phyloP scores from a whole-genome alignment of 164 flowering plant genomes.

The Nymphaea colorata region DNA sequence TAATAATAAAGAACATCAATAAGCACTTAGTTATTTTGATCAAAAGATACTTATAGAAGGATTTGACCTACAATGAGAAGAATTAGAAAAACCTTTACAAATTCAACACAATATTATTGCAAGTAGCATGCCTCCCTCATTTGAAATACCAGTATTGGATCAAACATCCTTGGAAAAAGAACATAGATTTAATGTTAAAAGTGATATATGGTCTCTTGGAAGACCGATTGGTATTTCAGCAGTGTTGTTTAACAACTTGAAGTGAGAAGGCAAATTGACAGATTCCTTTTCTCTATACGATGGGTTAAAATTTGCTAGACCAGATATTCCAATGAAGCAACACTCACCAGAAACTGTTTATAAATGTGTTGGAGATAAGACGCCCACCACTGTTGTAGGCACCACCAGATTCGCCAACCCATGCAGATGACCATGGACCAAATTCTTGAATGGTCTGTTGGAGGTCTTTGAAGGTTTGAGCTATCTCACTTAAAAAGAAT shows the following conservation, averaged over 20 bases:
- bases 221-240: too few relatives aligned
- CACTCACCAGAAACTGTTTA: conserved; percentile 8
- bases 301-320: too few relatives aligned
- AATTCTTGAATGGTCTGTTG: conserved; percentile 17
- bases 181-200: too few relatives aligned
- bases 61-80: not conserved
- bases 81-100: not conserved
- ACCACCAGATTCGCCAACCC: conserved; percentile 11
- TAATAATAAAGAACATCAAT: not conserved
- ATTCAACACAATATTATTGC: too few relatives aligned
- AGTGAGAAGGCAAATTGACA: too few relatives aligned
- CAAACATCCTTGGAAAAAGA: too few relatives aligned
- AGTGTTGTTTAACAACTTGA: too few relatives aligned
- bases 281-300: too few relatives aligned
- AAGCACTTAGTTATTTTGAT: not conserved
- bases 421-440: conserved; percentile 48
- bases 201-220: too few relatives aligned
- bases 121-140: too few relatives aligned
- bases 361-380: conserved; percentile 6
- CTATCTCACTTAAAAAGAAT: conserved; percentile 20
- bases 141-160: too few relatives aligned
- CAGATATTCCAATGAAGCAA: not conserved
- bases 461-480: conserved; percentile 25
- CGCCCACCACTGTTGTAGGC: conserved; percentile 48
- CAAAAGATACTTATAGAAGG: not conserved